Conservation (phyloP, 768 basidiomycete species). For the Boletellus emodensis region DNA sequence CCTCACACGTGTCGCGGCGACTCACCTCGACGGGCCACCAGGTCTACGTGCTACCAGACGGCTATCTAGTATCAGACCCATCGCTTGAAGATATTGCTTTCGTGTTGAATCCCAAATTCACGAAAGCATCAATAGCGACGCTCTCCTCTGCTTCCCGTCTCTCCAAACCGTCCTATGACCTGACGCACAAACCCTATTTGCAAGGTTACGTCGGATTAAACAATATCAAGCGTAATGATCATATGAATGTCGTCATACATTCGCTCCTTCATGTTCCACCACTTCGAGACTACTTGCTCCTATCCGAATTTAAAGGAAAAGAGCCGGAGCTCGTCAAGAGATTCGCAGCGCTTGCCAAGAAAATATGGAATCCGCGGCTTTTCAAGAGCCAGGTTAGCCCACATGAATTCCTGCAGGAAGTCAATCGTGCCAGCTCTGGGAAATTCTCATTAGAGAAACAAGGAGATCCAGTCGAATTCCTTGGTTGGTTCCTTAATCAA, state of each 20-base stretch:
- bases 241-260: slow-evolving; percentile 96
- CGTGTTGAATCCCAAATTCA: slow-evolving; percentile 87
- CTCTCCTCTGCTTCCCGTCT: slow-evolving; percentile 58
- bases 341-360: slow-evolving; percentile 83
- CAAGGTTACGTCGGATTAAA: slow-evolving; percentile 96
- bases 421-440: slow-evolving; percentile 80
- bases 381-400: slow-evolving; percentile 99
- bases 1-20: slow-evolving; percentile 15
- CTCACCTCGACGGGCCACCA: slow-evolving; percentile 33
- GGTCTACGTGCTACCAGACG: slow-evolving; percentile 97
- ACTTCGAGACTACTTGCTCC: slow-evolving; percentile 80
- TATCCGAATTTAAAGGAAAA: slow-evolving; percentile 69
- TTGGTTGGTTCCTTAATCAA: slow-evolving; percentile 92
- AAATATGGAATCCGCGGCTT: slow-evolving; percentile 92
- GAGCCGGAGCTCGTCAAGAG: slow-evolving; percentile 85
- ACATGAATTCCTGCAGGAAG: slow-evolving; percentile 98
- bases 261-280: slow-evolving; percentile 88
- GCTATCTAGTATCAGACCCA: slow-evolving; percentile 94
- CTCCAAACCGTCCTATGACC: slow-evolving; percentile 78
- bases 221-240: slow-evolving; percentile 96
- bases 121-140: slow-evolving; percentile 47
- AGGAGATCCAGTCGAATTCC: slow-evolving; percentile 94
- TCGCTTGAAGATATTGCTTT: slow-evolving; percentile 93
- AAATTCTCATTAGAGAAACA: slow-evolving; percentile 92
- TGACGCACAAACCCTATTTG: slow-evolving; percentile 74